These are phyloP conservation scores for Leptodermis oblonga DNA, from an alignment of 257 asterid genomes.

Conservation along the genomic window DNA sequence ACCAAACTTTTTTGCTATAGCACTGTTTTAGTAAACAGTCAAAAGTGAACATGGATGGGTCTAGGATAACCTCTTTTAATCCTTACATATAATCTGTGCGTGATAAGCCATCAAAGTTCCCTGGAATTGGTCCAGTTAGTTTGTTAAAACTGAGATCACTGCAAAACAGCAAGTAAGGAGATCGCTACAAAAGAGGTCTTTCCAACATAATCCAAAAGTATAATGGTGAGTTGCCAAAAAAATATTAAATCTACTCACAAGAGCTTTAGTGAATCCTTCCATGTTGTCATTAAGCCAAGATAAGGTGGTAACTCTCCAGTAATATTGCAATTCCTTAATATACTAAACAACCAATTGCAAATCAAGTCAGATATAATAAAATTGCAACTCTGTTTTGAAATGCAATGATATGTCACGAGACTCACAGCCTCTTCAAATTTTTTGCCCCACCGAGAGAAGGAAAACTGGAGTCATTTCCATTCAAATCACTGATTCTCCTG, in stretches of 20 bases:
- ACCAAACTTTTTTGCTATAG: neutral
- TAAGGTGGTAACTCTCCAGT: slow-evolving; percentile 43
- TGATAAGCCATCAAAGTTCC: slow-evolving; percentile 19
- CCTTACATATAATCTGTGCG: slow-evolving; percentile 44
- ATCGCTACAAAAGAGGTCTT: neutral
- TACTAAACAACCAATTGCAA: slow-evolving; percentile 32
- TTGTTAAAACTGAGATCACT: slow-evolving; percentile 78
- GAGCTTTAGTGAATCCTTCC: slow-evolving; percentile 17
- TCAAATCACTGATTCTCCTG: slow-evolving; percentile 80
- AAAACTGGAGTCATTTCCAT: slow-evolving; percentile 48
- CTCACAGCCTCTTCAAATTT: slow-evolving; percentile 50
- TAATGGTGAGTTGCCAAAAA: neutral
- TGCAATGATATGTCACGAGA: slow-evolving; percentile 5
- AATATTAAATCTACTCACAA: slow-evolving; percentile 37
- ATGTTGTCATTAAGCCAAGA: slow-evolving; percentile 34
- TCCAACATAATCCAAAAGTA: neutral
- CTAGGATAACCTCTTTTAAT: slow-evolving; percentile 1
- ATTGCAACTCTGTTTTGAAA: neutral
- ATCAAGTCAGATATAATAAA: slow-evolving; percentile 10
- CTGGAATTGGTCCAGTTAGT: slow-evolving; percentile 55
- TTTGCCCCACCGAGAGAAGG: slow-evolving; percentile 34
- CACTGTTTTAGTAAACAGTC: neutral
- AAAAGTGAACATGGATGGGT: neutral
- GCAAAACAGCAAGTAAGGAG: slow-evolving; percentile 19
- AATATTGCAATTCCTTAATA: slow-evolving; percentile 68